A percentile compares a stretch with the other conserved stretches of the same genome.
Evolutionary conservation across 1,139 yeast species (phyloP).

Genomic region (Magnusiomyces sp.): DNA sequence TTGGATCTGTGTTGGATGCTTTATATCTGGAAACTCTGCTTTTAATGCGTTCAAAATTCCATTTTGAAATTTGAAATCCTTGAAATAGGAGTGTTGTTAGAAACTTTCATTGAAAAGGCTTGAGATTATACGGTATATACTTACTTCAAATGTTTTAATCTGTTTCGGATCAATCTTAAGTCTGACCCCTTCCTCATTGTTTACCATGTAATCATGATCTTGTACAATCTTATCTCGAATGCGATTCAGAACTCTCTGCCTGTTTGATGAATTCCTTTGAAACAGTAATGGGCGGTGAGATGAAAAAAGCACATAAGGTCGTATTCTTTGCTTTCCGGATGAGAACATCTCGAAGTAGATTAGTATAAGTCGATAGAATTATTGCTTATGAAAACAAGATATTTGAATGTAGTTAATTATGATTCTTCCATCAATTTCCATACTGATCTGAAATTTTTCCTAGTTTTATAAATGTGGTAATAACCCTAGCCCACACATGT

Average conservation of each 20-base stretch:
- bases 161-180: constrained; percentile 22
- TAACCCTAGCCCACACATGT: neutral
- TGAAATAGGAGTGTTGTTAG: too few relatives aligned
- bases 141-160: constrained; percentile 16
- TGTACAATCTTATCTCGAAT: neutral
- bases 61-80: constrained; percentile 17
- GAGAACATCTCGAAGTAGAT: too few relatives aligned
- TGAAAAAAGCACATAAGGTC: too few relatives aligned
- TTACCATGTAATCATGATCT: constrained; percentile 5
- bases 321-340: too few relatives aligned
- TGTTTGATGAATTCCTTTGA: neutral
- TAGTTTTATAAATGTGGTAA: neutral
- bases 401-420: neutral
- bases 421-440: neutral
- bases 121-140: neutral
- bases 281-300: too few relatives aligned
- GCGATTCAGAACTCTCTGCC: neutral
- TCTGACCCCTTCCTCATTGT: constrained; percentile 5
- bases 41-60: constrained; percentile 12
- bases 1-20: constrained; percentile 25
- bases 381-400: neutral
- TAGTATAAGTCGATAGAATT: too few relatives aligned
- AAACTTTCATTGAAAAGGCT: neutral
- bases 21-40: constrained; percentile 14
- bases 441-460: neutral